Evolutionary conservation across 2,329 filamentous ascomycete species (phyloP).

Genomic region (Juglanconis sp.): DNA sequence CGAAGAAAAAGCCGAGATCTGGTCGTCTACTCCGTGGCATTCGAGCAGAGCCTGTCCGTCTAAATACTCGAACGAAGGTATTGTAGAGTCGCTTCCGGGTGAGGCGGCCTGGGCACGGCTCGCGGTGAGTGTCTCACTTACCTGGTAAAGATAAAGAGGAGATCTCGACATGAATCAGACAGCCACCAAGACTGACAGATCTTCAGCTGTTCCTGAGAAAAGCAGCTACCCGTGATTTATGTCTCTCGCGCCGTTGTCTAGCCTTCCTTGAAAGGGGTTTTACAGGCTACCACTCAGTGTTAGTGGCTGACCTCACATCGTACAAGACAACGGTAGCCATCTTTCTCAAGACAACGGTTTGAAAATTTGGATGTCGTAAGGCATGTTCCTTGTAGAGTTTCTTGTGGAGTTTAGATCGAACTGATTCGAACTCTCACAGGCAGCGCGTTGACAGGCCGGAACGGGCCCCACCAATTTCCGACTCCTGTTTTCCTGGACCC

Average conservation of each 20-base stretch:
- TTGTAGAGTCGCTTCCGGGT: background rate
- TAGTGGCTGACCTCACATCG: background rate
- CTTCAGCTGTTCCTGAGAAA: constrained; percentile 1
- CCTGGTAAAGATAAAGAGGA: background rate
- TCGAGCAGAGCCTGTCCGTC: background rate
- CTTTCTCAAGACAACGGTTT: background rate
- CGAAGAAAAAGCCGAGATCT: background rate
- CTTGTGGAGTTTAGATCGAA: background rate
- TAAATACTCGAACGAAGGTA: background rate
- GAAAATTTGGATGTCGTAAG: background rate
- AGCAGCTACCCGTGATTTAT: constrained; percentile 6
- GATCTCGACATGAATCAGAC: background rate
- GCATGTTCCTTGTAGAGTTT: no score
- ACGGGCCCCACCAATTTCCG: background rate
- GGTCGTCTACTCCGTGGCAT: no score
- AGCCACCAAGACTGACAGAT: constrained; percentile 2
- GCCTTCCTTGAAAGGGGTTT: background rate
- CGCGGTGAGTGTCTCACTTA: background rate
- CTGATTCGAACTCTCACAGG: background rate
- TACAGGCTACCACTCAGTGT: background rate
- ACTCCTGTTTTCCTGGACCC: background rate
- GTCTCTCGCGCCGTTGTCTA: constrained; percentile 5
- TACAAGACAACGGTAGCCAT: background rate
- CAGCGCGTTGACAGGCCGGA: background rate
- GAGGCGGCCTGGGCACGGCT: background rate